Conservation (phyloP, 2,329 filamentous ascomycete species). For the Neonectria magnoliae region DNA sequence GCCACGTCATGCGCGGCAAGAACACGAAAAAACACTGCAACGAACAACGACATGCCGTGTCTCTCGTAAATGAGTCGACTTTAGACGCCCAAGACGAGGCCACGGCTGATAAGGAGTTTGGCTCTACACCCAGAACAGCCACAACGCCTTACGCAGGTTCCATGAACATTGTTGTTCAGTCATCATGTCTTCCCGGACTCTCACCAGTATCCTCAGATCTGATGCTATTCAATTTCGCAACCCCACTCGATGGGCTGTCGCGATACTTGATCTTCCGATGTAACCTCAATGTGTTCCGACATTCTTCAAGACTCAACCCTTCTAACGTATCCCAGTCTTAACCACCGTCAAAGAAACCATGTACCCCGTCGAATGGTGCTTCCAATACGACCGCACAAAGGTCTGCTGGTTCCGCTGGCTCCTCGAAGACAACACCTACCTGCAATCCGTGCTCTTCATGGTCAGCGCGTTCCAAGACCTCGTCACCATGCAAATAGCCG, state of each 20-base stretch:
- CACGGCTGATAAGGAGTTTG: neutral
- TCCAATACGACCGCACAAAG: slow-evolving; percentile 34
- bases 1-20: slow-evolving; percentile 44
- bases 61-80: neutral
- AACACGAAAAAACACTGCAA: slow-evolving; percentile 29
- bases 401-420: slow-evolving; percentile 45
- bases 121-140: no score
- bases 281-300: neutral
- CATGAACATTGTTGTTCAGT: slow-evolving; percentile 8
- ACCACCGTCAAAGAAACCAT: slow-evolving; percentile 41
- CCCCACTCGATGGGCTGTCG: slow-evolving; percentile 28
- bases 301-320: neutral
- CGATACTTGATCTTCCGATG: slow-evolving; percentile 32
- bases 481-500: neutral
- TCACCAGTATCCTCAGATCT: slow-evolving; percentile 31
- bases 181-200: slow-evolving; percentile 27
- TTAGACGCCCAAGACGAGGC: neutral
- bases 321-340: slow-evolving; percentile 33
- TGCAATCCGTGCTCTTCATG: slow-evolving; percentile 41
- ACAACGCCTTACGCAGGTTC: neutral
- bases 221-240: slow-evolving; percentile 32
- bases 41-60: neutral
- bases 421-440: slow-evolving; percentile 37
- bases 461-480: slow-evolving; percentile 37
- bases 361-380: slow-evolving; percentile 45